A percentile compares a stretch with the other conserved stretches of the same genome.
Conservation (phyloP, 768 basidiomycete species). For the Hysterangium stoloniferum region DNA sequence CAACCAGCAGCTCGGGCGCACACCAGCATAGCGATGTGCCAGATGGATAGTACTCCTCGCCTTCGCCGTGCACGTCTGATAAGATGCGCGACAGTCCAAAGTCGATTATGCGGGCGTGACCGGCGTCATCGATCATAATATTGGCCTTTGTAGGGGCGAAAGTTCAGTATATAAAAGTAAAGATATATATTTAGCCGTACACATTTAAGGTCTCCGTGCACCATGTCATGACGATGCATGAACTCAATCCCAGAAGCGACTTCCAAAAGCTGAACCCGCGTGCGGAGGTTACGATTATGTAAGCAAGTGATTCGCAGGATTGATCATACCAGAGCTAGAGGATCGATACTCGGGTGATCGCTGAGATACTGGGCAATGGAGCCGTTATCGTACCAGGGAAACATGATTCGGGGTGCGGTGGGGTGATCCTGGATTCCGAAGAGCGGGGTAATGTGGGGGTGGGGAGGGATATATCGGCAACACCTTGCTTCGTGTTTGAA, state of each 20-base stretch:
- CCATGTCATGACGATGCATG: slow-evolving; percentile 15
- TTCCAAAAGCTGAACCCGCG: slow-evolving; percentile 13
- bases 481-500: no score
- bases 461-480: no score
- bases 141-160: slow-evolving; percentile 1
- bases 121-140: slow-evolving; percentile 8
- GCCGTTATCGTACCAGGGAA: slow-evolving; percentile 7
- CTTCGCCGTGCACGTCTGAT: background rate
- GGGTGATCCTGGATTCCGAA: background rate
- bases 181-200: slow-evolving; percentile 5
- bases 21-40: slow-evolving; percentile 3
- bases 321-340: background rate
- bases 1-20: slow-evolving; percentile 5
- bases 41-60: background rate
- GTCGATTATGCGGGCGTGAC: slow-evolving; percentile 10
- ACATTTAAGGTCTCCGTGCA: slow-evolving; percentile 21
- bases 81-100: slow-evolving; percentile 13
- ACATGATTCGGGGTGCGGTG: background rate
- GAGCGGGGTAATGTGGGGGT: slow-evolving; percentile 2
- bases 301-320: background rate
- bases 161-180: background rate
- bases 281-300: background rate
- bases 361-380: background rate
- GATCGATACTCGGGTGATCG: background rate
- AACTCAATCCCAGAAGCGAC: slow-evolving; percentile 17